phyloP scores from a whole-genome alignment of 306 rosid species.

The Ziziphus jujuba region DNA sequence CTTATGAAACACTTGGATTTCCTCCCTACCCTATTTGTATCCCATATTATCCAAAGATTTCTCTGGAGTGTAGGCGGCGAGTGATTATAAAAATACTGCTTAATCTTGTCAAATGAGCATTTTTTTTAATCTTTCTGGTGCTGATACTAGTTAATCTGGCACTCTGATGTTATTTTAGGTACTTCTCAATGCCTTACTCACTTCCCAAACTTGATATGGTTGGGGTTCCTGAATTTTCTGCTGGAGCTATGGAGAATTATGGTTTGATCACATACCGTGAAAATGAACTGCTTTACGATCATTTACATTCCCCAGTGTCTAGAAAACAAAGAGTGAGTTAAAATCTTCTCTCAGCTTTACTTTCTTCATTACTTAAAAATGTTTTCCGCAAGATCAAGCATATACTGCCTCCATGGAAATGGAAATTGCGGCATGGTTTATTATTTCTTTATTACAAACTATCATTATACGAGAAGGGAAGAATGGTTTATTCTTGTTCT shows the following conservation, averaged over 20 bases:
- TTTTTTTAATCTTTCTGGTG: background rate
- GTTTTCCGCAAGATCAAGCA: no score
- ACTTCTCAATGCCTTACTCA: conserved; percentile 50
- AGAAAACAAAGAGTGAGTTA: conserved; percentile 49
- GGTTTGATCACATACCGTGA: conserved; percentile 61
- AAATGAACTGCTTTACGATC: conserved; percentile 50
- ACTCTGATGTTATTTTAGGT: conserved; percentile 34
- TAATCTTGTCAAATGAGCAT: no score
- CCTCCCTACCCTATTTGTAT: no score
- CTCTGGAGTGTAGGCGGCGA: no score
- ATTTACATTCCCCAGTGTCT: conserved; percentile 37
- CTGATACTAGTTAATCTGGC: background rate
- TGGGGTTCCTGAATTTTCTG: conserved; percentile 57
- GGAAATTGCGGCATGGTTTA: no score
- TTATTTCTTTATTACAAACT: no score
- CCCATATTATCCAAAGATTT: no score
- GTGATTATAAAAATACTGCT: no score
- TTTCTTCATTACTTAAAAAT: background rate
- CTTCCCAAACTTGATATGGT: conserved; percentile 68
- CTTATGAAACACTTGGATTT: no score
- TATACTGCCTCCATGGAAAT: no score
- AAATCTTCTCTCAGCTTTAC: background rate
- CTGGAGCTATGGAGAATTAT: conserved; percentile 72
- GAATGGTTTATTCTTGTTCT: no score
- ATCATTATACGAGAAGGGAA: no score